These are phyloP conservation scores for Cinnamomum micranthum DNA, from an alignment of 164 flowering plant species.

Conservation along the genomic window DNA sequence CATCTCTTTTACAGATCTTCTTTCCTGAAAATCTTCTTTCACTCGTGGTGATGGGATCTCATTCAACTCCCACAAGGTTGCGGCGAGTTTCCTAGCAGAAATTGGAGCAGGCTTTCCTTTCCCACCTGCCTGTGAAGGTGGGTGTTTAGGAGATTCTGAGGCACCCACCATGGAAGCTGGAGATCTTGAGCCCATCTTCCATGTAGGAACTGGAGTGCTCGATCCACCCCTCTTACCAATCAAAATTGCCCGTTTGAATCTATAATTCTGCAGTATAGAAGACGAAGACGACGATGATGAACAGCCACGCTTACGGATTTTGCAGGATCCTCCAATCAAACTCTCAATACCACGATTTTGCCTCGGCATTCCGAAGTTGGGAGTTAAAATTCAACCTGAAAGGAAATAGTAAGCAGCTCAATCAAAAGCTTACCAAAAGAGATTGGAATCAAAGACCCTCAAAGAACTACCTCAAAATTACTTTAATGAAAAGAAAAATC, in stretches of 20 bases:
- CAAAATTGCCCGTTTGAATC: conserved; percentile 69
- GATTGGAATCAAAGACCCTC: neutral
- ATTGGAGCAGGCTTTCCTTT: conserved; percentile 42
- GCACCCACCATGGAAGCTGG: conserved; percentile 35
- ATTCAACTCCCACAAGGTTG: conserved; percentile 95
- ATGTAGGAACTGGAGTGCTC: conserved; percentile 72
- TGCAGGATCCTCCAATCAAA: conserved; percentile 33
- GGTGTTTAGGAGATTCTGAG: conserved; percentile 36
- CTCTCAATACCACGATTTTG: conserved; percentile 35
- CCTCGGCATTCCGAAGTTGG: conserved; percentile 42
- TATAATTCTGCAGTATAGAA: conserved; percentile 53
- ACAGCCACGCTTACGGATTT: conserved; percentile 78
- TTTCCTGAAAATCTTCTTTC: conserved; percentile 30
- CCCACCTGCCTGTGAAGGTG: conserved; percentile 28
- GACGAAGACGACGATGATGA: conserved; percentile 76
- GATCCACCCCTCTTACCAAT: conserved; percentile 65
- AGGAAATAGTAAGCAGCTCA: neutral
- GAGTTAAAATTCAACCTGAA: neutral
- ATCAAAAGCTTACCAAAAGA: neutral
- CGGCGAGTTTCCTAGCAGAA: conserved; percentile 92
- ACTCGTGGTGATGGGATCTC: conserved; percentile 58
- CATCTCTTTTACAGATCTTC: conserved; percentile 32
- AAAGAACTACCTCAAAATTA: neutral
- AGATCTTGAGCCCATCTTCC: conserved; percentile 52
- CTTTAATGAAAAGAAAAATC: neutral